phyloP scores from a whole-genome alignment of 108 stramenopile genomes.

The Ochromonas danica region DNA sequence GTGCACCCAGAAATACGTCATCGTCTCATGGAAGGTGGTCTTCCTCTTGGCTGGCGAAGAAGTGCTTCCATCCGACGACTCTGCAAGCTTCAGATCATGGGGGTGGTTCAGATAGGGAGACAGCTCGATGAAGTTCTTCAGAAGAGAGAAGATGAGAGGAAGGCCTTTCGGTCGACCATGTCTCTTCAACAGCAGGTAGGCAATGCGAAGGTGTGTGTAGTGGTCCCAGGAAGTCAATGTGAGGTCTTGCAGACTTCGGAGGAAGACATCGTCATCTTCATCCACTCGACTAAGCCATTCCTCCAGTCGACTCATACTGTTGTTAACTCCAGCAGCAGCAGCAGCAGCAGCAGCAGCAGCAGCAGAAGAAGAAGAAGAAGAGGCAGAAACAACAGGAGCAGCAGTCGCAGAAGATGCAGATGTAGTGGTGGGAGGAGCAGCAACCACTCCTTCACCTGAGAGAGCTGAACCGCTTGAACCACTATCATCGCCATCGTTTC shows the following conservation, averaged over 20 bases:
- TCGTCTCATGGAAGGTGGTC: slow-evolving; percentile 35
- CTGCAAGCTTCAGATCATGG: too few species aligned
- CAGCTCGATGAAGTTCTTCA: slow-evolving; percentile 11
- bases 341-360: neutral
- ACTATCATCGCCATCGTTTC: neutral
- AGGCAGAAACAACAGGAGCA: neutral
- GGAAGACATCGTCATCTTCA: slow-evolving; percentile 21
- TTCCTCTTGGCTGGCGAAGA: neutral
- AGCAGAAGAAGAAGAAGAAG: neutral
- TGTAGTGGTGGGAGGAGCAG: neutral
- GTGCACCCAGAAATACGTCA: slow-evolving; percentile 37
- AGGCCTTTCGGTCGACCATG: slow-evolving; percentile 2
- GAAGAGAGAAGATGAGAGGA: neutral
- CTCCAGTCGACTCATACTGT: neutral
- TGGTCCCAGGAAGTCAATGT: slow-evolving; percentile 23
- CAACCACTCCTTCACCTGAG: too few species aligned
- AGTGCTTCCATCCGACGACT: too few species aligned
- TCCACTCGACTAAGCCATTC: neutral
- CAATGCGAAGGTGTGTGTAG: slow-evolving; percentile 26
- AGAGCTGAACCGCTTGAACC: neutral
- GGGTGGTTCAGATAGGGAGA: neutral
- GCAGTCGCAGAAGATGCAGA: neutral
- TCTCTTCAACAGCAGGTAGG: neutral
- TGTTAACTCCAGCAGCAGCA: neutral
- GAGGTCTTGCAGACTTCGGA: neutral